Conservation (phyloP, 2,329 filamentous ascomycete genomes). For the Exophiala alcalophila region DNA sequence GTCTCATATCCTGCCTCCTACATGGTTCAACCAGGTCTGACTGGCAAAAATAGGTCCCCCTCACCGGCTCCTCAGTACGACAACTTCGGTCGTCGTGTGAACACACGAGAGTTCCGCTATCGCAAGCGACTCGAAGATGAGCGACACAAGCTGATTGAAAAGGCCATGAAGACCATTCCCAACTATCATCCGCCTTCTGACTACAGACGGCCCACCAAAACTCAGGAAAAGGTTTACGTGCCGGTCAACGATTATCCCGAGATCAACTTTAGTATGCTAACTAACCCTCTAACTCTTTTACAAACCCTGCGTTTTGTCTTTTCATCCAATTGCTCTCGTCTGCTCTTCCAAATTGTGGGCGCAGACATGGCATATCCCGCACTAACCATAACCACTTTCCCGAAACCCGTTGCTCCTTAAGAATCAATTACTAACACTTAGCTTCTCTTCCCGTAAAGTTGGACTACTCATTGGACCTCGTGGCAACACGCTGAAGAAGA, state of each 20-base stretch:
- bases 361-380: slow-evolving; percentile 26
- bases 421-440: slow-evolving; percentile 78
- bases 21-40: slow-evolving; percentile 16
- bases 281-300: slow-evolving; percentile 94
- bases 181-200: slow-evolving; percentile 99
- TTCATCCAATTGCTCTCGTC: slow-evolving; percentile 33
- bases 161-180: slow-evolving; percentile 98
- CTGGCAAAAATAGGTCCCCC: slow-evolving; percentile 65
- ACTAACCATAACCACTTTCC: slow-evolving; percentile 38
- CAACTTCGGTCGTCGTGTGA: slow-evolving; percentile 98
- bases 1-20: slow-evolving; percentile 36
- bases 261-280: slow-evolving; percentile 99
- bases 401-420: slow-evolving; percentile 32
- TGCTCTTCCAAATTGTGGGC: slow-evolving; percentile 16
- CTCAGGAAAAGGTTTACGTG: slow-evolving; percentile 99
- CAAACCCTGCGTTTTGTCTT: slow-evolving; percentile 46
- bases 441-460: slow-evolving; percentile 80
- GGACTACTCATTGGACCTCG: slow-evolving; percentile 99
- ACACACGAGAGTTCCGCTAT: slow-evolving; percentile 97
- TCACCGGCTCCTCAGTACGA: slow-evolving; percentile 97
- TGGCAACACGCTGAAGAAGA: slow-evolving; percentile 99
- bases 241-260: slow-evolving; percentile 99
- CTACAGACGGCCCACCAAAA: slow-evolving; percentile 98
- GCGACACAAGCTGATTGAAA: slow-evolving; percentile 96
- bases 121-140: slow-evolving; percentile 97